Evolutionary conservation across 352 stramenopile genomes (phyloP), one percentile per base, ranked within the genome.

Genomic region (Poterioochromonas sp.): DNA sequence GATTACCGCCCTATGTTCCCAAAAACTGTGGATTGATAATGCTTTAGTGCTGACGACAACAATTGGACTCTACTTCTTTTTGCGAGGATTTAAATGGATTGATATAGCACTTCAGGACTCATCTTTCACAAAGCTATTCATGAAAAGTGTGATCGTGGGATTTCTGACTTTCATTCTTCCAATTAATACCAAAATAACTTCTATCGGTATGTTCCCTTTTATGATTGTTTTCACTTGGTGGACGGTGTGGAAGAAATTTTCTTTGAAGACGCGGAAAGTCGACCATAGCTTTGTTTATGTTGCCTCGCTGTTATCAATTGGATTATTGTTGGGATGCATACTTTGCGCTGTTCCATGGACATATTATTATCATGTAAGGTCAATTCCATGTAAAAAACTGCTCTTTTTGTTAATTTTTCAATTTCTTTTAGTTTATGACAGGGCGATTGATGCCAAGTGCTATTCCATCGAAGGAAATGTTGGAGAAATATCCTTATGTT

Each of bases 21-120:
- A 69, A 26, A 69, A 69, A n/a, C 22, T 69, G 5, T 69, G 60
- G 60, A 44, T 69, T 44, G 60, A 69, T 69, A 69, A 69, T 43
- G 5, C 3, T 44, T 40, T 43, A 44, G 3, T 43, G 11, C 11
- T 69, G 3, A 69, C 8, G 1, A 43, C 41, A 5, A 43, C 11
- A 44, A 5, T 69, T 26, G 39, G 29, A 20, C 0, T 26, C 3
- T 5, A 20, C 3, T 3, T 69, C 12, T 32, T 43, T 26, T 32
- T 69, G 8, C 3, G 3, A 8, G 11, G 18, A 8, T 64, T 8
- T 35, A 8, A 26, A 8, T 35, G 53, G 53, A 53, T 20, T 20
- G 44, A 20, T 8, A 53, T 20, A 20, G 29, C 2, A 8, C 26
- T 62, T 8, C 8, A 32, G 26, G 43, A 51, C 18, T 51, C 43